Conservation (phyloP, 306 rosid species). For the Cicer bijugum region DNA sequence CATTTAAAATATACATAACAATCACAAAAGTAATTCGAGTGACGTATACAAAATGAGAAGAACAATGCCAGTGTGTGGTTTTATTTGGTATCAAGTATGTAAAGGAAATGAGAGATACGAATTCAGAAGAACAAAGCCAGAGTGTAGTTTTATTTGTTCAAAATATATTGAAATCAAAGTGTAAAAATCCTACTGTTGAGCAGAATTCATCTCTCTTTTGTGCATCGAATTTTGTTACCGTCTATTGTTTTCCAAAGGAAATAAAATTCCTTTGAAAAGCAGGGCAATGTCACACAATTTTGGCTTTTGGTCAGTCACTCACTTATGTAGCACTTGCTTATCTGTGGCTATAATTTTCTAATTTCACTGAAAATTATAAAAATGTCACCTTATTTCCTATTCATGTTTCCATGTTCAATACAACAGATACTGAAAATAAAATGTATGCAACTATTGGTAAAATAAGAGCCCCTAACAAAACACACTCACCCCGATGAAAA, state of each 20-base stretch:
- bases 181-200: background rate
- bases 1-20: background rate
- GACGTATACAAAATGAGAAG: background rate
- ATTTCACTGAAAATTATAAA: background rate
- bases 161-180: too few relatives aligned
- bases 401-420: background rate
- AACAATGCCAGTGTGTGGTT: too few relatives aligned
- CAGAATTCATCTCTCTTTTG: background rate
- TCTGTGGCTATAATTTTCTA: background rate
- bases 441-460: background rate
- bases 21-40: slow-evolving; percentile 10
- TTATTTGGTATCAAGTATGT: background rate
- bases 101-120: background rate
- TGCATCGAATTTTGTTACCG: background rate
- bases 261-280: background rate
- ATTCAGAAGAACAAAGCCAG: too few relatives aligned
- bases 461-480: background rate
- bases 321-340: slow-evolving; percentile 15
- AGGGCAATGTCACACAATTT: slow-evolving; percentile 13
- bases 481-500: background rate
- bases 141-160: too few relatives aligned
- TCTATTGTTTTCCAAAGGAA: background rate
- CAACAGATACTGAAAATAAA: background rate
- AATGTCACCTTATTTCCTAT: background rate
- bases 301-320: slow-evolving; percentile 15